phyloP scores from a whole-genome alignment of 2,329 filamentous ascomycete genomes.

The Fusarium sp. region DNA sequence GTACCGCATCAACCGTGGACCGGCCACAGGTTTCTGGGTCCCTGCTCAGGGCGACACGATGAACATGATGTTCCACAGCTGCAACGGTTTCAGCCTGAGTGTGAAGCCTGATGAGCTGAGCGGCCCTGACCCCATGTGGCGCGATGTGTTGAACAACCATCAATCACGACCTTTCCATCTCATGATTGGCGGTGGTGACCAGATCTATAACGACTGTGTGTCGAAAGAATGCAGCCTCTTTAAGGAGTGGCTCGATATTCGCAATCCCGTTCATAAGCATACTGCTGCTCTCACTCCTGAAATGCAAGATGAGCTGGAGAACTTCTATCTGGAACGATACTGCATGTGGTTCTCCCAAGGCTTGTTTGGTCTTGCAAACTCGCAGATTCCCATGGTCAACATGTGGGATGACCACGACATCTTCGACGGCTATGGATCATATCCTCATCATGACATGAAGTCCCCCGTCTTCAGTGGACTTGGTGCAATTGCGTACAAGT shows the following conservation, averaged over 20 bases:
- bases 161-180: conserved; percentile 95
- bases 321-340: conserved; percentile 89
- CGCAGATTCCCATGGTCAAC: conserved; percentile 98
- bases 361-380: conserved; percentile 89
- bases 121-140: conserved; percentile 96
- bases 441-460: conserved; percentile 90
- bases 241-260: conserved; percentile 84
- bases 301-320: conserved; percentile 89
- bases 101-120: conserved; percentile 84
- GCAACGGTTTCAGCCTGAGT: conserved; percentile 91
- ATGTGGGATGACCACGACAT: conserved; percentile 97
- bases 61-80: conserved; percentile 99
- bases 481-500: conserved; percentile 94
- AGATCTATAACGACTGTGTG: conserved; percentile 93
- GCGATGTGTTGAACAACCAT: conserved; percentile 92
- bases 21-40: conserved; percentile 93
- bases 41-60: conserved; percentile 85
- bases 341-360: conserved; percentile 97
- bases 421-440: conserved; percentile 92
- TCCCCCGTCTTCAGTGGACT: conserved; percentile 90
- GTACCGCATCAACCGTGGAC: conserved; percentile 94
- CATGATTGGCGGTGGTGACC: conserved; percentile 97
- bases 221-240: conserved; percentile 81
- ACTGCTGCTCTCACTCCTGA: conserved; percentile 79
- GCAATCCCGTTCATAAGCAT: conserved; percentile 83